Conservation (phyloP, 2,329 filamentous ascomycete species). For the Fusarium paranaense region DNA sequence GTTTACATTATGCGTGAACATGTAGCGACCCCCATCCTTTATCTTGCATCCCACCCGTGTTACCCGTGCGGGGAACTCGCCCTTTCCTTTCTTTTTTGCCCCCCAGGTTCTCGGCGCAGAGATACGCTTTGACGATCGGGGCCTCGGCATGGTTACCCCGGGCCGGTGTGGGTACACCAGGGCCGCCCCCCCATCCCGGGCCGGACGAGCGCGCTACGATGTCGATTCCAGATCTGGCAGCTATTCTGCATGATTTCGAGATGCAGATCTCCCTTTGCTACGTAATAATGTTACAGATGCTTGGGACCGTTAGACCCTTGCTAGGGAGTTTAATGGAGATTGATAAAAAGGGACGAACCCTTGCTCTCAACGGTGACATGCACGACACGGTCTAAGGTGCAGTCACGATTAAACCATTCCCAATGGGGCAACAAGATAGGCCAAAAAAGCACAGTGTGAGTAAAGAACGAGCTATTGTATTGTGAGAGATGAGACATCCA, state of each 20-base stretch:
- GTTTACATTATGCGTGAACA: background rate
- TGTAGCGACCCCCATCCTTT: background rate
- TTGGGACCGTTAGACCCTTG: background rate
- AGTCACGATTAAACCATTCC: slow-evolving; percentile 1
- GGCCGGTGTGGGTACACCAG: slow-evolving; percentile 4
- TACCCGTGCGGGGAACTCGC: background rate
- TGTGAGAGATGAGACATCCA: slow-evolving; percentile 1
- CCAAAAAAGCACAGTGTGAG: slow-evolving; percentile 26
- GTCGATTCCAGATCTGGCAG: slow-evolving; percentile 22
- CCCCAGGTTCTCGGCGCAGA: background rate
- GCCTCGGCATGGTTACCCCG: background rate
- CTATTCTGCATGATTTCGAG: slow-evolving; percentile 12
- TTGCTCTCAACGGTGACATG: background rate
- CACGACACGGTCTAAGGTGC: background rate
- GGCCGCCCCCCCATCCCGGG: slow-evolving; percentile 3
- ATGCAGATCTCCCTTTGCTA: background rate
- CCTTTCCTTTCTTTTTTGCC: background rate
- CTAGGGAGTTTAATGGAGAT: background rate
- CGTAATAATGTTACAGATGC: background rate
- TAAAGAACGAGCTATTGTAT: slow-evolving; percentile 13
- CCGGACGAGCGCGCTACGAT: background rate
- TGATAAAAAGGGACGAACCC: background rate
- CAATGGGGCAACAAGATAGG: slow-evolving; percentile 27
- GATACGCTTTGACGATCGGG: slow-evolving; percentile 8
- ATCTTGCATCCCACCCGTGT: background rate